A percentile compares a stretch with the other conserved stretches of the same genome.
These are phyloP conservation scores for Fusarium nelsonii DNA, from an alignment of 2,329 filamentous ascomycete species.

Conservation along the genomic window DNA sequence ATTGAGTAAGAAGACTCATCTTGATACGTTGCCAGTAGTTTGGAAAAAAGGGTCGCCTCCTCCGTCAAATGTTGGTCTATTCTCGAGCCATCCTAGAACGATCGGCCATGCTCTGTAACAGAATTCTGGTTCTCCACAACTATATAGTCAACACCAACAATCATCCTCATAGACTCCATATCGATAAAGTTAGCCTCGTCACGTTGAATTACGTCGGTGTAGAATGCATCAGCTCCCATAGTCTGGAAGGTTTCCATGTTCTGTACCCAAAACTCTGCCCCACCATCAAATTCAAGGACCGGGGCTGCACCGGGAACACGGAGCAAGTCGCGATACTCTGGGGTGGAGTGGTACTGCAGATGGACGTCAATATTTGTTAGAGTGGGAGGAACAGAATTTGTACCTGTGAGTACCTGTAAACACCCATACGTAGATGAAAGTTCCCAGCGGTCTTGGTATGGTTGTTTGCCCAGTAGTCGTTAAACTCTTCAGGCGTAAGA, in stretches of 20 bases:
- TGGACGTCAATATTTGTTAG: fast-evolving
- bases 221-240: slow-evolving; percentile 6
- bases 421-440: slow-evolving; percentile 2
- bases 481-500: slow-evolving; percentile 1
- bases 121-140: slow-evolving; percentile 21
- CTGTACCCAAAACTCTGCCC: slow-evolving; percentile 11
- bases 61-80: neutral
- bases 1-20: too few relatives aligned
- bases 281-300: slow-evolving; percentile 12
- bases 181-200: slow-evolving; percentile 20
- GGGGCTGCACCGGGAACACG: slow-evolving; percentile 2
- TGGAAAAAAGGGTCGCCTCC: too few relatives aligned
- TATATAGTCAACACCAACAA: slow-evolving; percentile 19
- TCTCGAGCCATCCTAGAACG: neutral
- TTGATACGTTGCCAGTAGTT: too few relatives aligned
- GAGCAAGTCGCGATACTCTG: slow-evolving; percentile 1
- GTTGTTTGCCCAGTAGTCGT: slow-evolving; percentile 17
- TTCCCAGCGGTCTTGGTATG: slow-evolving; percentile 17
- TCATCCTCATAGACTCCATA: slow-evolving; percentile 3
- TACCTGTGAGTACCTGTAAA: slow-evolving; percentile 19
- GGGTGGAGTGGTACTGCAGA: neutral
- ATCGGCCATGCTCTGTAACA: slow-evolving; percentile 1
- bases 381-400: too few relatives aligned
- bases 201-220: neutral
- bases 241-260: slow-evolving; percentile 8